Percentiles rank a stretch among this genome's conserved stretches.
These are phyloP conservation scores for Podospora sp. DNA, from an alignment of 495 filamentous ascomycete genomes.

Conservation along the genomic window DNA sequence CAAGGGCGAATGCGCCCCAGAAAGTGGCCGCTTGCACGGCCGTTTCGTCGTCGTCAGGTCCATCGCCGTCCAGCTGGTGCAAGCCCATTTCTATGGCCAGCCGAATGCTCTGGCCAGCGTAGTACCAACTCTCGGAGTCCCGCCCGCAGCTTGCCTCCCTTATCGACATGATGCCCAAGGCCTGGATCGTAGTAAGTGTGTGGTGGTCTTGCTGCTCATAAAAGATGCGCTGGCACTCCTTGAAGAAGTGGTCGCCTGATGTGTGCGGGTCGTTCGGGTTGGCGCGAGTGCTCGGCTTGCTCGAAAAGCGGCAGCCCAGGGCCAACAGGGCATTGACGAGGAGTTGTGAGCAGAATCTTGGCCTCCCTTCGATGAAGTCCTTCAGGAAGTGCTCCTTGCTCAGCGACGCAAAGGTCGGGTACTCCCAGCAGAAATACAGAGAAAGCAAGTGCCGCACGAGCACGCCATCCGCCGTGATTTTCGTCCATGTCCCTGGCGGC, in stretches of 20 bases:
- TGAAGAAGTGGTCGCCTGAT: slow-evolving; percentile 73
- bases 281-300: slow-evolving; percentile 61
- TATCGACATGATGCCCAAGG: slow-evolving; percentile 73
- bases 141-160: slow-evolving; percentile 64
- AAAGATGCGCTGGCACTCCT: slow-evolving; percentile 63
- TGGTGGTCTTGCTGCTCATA: slow-evolving; percentile 58
- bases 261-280: slow-evolving; percentile 64
- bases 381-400: slow-evolving; percentile 71
- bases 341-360: slow-evolving; percentile 69
- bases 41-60: slow-evolving; percentile 54
- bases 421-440: slow-evolving; percentile 82
- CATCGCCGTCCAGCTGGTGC: slow-evolving; percentile 50
- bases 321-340: slow-evolving; percentile 77
- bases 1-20: slow-evolving; percentile 70
- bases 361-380: slow-evolving; percentile 59
- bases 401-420: slow-evolving; percentile 72
- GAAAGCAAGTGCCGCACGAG: slow-evolving; percentile 66
- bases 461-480: slow-evolving; percentile 56
- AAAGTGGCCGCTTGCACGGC: slow-evolving; percentile 70
- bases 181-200: slow-evolving; percentile 75
- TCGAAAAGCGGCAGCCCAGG: slow-evolving; percentile 72
- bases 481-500: slow-evolving; percentile 59
- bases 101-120: slow-evolving; percentile 65
- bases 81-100: slow-evolving; percentile 69
- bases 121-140: slow-evolving; percentile 68